Evolutionary conservation across 768 basidiomycete species (phyloP).

Genomic region (Candolleomyces aberdarensis): DNA sequence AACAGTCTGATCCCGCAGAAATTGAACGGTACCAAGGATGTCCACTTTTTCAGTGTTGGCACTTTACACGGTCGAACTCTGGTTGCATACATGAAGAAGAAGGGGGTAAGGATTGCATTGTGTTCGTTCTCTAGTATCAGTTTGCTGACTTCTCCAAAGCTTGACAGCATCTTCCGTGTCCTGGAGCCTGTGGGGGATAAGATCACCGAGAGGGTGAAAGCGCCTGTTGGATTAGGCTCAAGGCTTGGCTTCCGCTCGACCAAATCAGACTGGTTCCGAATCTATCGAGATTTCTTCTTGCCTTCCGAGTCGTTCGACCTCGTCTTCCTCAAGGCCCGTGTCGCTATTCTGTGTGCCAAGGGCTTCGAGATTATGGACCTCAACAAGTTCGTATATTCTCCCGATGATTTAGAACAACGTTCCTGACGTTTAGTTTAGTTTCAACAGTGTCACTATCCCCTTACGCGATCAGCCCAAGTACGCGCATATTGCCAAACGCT

Average conservation of each 20-base stretch:
- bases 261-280: conserved; percentile 88
- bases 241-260: conserved; percentile 61
- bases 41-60: conserved; percentile 95
- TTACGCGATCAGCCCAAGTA: conserved; percentile 64
- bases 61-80: conserved; percentile 81
- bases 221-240: conserved; percentile 59
- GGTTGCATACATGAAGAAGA: conserved; percentile 96
- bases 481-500: conserved; percentile 71
- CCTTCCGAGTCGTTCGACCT: conserved; percentile 85
- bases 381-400: conserved; percentile 58
- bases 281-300: conserved; percentile 86
- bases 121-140: neutral
- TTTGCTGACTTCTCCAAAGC: conserved; percentile 24
- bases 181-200: conserved; percentile 90
- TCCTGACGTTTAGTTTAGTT: conserved; percentile 37
- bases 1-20: conserved; percentile 84
- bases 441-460: conserved; percentile 86
- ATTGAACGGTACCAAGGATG: conserved; percentile 83
- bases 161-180: conserved; percentile 89
- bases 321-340: conserved; percentile 86
- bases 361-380: conserved; percentile 99
- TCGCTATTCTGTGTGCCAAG: conserved; percentile 88
- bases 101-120: conserved; percentile 47
- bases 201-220: conserved; percentile 70
- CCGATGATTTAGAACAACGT: neutral